Percentiles rank a stretch among this genome's conserved stretches.
phyloP scores from a whole-genome alignment of 179 eudicot species.

The Drosera spatulata region DNA sequence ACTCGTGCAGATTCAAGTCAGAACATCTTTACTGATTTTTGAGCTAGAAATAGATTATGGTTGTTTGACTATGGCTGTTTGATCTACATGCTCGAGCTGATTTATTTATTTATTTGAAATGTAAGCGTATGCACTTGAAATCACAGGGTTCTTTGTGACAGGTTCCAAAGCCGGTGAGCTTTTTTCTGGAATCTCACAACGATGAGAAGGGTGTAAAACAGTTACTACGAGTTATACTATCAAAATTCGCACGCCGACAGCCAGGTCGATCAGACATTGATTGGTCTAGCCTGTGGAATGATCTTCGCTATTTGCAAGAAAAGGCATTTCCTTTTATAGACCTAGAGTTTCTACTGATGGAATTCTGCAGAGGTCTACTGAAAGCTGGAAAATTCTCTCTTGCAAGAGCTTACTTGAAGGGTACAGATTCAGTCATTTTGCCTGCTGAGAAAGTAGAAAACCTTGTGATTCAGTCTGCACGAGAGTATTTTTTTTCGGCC shows the following conservation, averaged over 20 bases:
- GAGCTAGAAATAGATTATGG: neutral
- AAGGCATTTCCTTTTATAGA: slow-evolving; percentile 89
- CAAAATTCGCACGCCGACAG: slow-evolving; percentile 81
- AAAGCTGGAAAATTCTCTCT: slow-evolving; percentile 98
- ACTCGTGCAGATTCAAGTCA: neutral
- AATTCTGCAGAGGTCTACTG: slow-evolving; percentile 91
- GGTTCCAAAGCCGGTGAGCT: slow-evolving; percentile 88
- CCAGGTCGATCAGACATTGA: slow-evolving; percentile 78
- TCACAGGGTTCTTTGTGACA: slow-evolving; percentile 12
- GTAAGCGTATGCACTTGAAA: neutral
- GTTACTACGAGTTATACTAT: slow-evolving; percentile 84
- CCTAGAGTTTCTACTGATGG: slow-evolving; percentile 76
- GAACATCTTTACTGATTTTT: neutral
- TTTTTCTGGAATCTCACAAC: slow-evolving; percentile 52
- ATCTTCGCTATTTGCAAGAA: slow-evolving; percentile 80
- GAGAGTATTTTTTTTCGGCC: slow-evolving; percentile 94
- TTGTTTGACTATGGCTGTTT: neutral
- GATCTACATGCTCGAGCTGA: neutral
- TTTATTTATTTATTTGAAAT: neutral
- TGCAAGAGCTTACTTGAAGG: slow-evolving; percentile 89
- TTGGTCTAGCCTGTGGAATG: slow-evolving; percentile 97
- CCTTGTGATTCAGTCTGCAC: slow-evolving; percentile 97
- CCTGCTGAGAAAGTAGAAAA: slow-evolving; percentile 83
- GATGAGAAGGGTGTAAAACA: slow-evolving; percentile 95
- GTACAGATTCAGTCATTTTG: slow-evolving; percentile 69